Conservation (phyloP, 352 stramenopile species). For the Globisporangium megalacanthum region DNA sequence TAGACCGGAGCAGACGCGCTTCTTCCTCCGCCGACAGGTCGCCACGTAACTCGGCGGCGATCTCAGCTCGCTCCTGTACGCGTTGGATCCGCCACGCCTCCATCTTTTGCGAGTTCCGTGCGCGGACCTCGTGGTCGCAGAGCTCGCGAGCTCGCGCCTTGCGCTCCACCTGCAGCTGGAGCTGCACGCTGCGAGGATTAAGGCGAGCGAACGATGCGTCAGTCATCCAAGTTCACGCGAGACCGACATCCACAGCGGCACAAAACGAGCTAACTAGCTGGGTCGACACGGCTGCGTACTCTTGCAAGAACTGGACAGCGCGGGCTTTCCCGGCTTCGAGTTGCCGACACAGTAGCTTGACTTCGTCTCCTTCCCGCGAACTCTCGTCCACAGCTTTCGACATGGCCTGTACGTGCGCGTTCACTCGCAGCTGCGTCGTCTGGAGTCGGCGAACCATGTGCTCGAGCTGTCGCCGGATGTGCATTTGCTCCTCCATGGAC, state of each 20-base stretch:
- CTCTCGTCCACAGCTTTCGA: slow-evolving; percentile 59
- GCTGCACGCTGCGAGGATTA: slow-evolving; percentile 30
- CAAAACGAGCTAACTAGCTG: background rate
- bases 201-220: background rate
- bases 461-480: slow-evolving; percentile 60
- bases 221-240: background rate
- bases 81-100: slow-evolving; percentile 68
- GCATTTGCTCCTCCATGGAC: slow-evolving; percentile 80
- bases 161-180: slow-evolving; percentile 64
- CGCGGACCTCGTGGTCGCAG: slow-evolving; percentile 68
- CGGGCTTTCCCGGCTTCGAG: slow-evolving; percentile 71
- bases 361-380: slow-evolving; percentile 57
- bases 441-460: slow-evolving; percentile 80
- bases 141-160: slow-evolving; percentile 61
- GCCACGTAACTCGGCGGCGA: slow-evolving; percentile 68
- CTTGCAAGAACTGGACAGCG: slow-evolving; percentile 72
- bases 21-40: slow-evolving; percentile 70
- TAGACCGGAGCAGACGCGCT: slow-evolving; percentile 38
- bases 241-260: no score
- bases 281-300: slow-evolving; percentile 16
- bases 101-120: slow-evolving; percentile 80
- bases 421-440: slow-evolving; percentile 63
- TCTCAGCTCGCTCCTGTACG: slow-evolving; percentile 65
- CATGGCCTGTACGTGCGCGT: slow-evolving; percentile 67
- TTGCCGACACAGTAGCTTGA: slow-evolving; percentile 69